These are phyloP conservation scores for Skeletonema potamos DNA, from an alignment of 108 stramenopile species.

Conservation along the genomic window DNA sequence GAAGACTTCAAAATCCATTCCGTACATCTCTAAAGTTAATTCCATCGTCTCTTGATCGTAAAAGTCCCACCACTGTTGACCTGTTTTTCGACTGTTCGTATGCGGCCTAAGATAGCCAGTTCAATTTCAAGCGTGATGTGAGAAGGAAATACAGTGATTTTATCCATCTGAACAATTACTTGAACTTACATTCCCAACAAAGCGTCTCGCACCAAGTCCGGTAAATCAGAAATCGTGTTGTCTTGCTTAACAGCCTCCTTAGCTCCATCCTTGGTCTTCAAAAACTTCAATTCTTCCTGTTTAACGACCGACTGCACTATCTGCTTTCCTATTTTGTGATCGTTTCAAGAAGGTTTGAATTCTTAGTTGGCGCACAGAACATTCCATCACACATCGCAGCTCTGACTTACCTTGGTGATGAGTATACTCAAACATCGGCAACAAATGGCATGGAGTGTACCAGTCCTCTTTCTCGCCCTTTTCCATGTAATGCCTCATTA, in stretches of 20 bases:
- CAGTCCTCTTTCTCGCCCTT: conserved; percentile 63
- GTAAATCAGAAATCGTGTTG: conserved; percentile 33
- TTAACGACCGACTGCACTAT: conserved; percentile 57
- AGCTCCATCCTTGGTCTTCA: conserved; percentile 48
- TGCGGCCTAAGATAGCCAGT: conserved; percentile 1
- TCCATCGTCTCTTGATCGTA: conserved; percentile 64
- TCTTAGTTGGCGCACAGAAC: no score
- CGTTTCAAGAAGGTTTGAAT: neutral
- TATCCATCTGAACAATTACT: neutral
- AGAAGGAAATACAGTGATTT: neutral
- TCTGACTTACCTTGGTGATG: conserved; percentile 38
- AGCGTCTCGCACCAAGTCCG: conserved; percentile 43
- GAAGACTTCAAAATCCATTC: conserved; percentile 60
- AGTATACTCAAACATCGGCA: conserved; percentile 65
- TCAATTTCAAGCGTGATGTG: neutral
- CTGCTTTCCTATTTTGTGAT: conserved; percentile 11
- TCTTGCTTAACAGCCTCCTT: conserved; percentile 18
- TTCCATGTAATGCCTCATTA: conserved; percentile 51
- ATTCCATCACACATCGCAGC: no score
- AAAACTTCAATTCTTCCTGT: conserved; percentile 59
- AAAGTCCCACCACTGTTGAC: conserved; percentile 56
- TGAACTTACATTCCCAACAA: conserved; percentile 35
- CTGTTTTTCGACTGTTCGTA: conserved; percentile 43
- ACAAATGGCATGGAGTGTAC: conserved; percentile 59
- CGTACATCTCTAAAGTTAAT: conserved; percentile 64